Base-by-base conservation (phyloP, 2,329 filamentous ascomycete species). In the Trichoderma sp. region DNA sequence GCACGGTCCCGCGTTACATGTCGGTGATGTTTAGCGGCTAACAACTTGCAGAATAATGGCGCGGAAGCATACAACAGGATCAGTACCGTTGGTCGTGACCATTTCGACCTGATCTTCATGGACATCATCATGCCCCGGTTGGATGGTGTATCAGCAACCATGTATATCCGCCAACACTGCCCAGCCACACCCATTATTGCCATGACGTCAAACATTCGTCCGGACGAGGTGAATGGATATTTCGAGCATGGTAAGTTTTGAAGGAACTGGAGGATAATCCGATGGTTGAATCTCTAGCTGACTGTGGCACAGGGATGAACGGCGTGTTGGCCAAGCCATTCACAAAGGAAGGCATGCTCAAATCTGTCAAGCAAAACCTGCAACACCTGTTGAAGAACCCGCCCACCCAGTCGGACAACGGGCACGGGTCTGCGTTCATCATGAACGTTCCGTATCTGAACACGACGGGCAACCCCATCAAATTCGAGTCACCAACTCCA, bases 201-300 rank as follows among this genome's bases (percentile, higher is more conserved):
- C 61, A 98, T 99, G 96, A 99, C 96, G 3, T 98, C 95, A 4
- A 99, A 98, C 79, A 98, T 99, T 75, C 90, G 96, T 75, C 95
- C 94, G 73, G 95, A 98, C 78, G 96, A 99, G 80, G 97, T 98
- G 73, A 93, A 95, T 69, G 95, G 97, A 84, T 99, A 99, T 80
- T 98, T 98, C 84, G 91, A 95, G 77, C 95, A 97, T 83, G 96
- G 95, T 96, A 87, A 85, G 91, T 32, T 81, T 24, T 28, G 28
- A 30, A 15, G 28, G 58, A 71, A 71, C 76, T 77, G 74, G 65
- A 7, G 11, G 14, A 21, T 1, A 36, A 43, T 32, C 36, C 43
- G 6, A 18, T 39, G 21, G 28, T 21, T 24, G 47, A 32, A 34
- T 6, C 21, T 3, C 34, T 15, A 21, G 65, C 65, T 78, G 51